Percentiles rank a stretch among this genome's conserved stretches.
Conservation (phyloP, 768 basidiomycete species). For the Melanogaster broomeanus region DNA sequence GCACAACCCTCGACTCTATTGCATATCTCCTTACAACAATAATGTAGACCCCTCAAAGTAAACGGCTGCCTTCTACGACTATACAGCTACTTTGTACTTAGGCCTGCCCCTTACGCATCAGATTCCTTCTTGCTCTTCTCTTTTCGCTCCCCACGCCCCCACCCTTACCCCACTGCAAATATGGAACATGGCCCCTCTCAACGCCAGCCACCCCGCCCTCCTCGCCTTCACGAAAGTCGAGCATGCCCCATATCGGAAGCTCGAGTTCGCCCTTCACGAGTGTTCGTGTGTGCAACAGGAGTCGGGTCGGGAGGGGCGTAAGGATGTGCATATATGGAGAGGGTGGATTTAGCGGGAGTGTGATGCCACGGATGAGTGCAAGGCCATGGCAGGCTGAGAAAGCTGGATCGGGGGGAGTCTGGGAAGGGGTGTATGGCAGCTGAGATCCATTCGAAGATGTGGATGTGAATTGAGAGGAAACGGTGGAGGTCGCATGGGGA, state of each 20-base stretch:
- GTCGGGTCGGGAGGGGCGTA: slow-evolving; percentile 63
- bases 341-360: slow-evolving; percentile 28
- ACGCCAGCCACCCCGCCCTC: slow-evolving; percentile 47
- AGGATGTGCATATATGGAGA: slow-evolving; percentile 63
- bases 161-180: slow-evolving; percentile 72
- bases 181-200: slow-evolving; percentile 65
- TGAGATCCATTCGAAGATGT: background rate
- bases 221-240: slow-evolving; percentile 60
- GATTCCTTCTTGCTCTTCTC: slow-evolving; percentile 75
- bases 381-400: slow-evolving; percentile 72
- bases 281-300: slow-evolving; percentile 37
- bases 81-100: too few relatives aligned
- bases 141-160: slow-evolving; percentile 74
- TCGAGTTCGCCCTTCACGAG: slow-evolving; percentile 89
- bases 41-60: too few relatives aligned
- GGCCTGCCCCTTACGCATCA: slow-evolving; percentile 83
- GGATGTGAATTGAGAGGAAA: background rate
- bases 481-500: background rate
- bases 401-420: slow-evolving; percentile 54
- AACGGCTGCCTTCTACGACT: too few relatives aligned
- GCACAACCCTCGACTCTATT: too few relatives aligned
- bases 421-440: slow-evolving; percentile 62
- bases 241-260: slow-evolving; percentile 83
- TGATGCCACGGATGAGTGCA: slow-evolving; percentile 65
- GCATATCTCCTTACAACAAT: too few relatives aligned